A percentile compares a stretch with the other conserved stretches of the same genome.
Evolutionary conservation across 2,329 filamentous ascomycete species (phyloP).

Genomic region (Colletotrichum paranaense): DNA sequence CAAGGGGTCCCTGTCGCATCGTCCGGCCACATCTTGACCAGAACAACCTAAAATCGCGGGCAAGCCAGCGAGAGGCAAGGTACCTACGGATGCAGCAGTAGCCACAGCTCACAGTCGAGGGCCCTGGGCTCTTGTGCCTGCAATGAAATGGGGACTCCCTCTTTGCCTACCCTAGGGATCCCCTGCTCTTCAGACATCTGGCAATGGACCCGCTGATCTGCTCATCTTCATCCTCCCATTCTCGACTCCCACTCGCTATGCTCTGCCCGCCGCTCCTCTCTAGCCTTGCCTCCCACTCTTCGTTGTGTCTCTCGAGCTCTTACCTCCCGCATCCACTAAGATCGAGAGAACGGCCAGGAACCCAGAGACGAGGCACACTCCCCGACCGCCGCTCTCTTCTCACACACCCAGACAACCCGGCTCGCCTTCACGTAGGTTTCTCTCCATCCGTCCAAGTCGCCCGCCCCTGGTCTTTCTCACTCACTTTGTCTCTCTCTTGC

Average conservation of each 20-base stretch:
- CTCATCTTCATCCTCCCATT: constrained; percentile 33
- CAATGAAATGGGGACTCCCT: constrained; percentile 18
- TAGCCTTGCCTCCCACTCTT: constrained; percentile 28
- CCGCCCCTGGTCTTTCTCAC: constrained; percentile 31
- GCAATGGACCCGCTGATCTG: constrained; percentile 36
- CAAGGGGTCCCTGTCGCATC: constrained; percentile 25
- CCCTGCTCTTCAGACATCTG: constrained; percentile 32
- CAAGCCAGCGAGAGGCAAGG: constrained; percentile 29
- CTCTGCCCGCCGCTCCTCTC: constrained; percentile 7
- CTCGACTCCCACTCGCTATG: constrained; percentile 24
- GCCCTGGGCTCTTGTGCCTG: constrained; percentile 28
- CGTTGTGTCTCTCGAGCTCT: constrained; percentile 17
- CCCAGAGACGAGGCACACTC: constrained; percentile 30
- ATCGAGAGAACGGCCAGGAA: constrained; percentile 24
- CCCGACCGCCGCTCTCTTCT: constrained; percentile 9
- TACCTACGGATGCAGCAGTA: constrained; percentile 1
- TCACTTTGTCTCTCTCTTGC: not conserved
- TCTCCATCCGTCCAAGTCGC: constrained; percentile 34
- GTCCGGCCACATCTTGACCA: constrained; percentile 31
- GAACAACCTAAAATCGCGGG: constrained; percentile 36
- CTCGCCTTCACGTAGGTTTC: constrained; percentile 34
- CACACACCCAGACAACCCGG: constrained; percentile 32
- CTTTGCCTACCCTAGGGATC: constrained; percentile 4
- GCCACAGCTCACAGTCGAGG: not conserved
- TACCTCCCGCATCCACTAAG: constrained; percentile 27